These are phyloP conservation scores for Mycena rebaudengoi DNA, from an alignment of 768 basidiomycete species.

Conservation along the genomic window DNA sequence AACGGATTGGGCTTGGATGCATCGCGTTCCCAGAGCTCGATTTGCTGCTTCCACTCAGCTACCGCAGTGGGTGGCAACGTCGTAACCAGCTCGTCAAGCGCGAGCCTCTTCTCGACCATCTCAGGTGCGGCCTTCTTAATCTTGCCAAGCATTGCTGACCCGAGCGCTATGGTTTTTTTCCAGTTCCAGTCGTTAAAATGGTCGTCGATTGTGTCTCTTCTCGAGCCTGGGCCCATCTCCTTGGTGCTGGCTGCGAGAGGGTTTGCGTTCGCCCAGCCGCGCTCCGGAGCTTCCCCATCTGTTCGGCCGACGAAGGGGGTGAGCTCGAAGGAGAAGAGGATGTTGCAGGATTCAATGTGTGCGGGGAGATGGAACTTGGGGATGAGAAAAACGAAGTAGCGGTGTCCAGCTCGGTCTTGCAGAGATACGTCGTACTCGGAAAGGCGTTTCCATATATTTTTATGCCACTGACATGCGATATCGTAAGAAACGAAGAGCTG, in stretches of 20 bases:
- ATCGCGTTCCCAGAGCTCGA: slow-evolving; percentile 20
- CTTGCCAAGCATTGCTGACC: background rate
- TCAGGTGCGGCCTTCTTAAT: background rate
- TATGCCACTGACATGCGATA: slow-evolving; percentile 33
- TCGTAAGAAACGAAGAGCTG: slow-evolving; percentile 35
- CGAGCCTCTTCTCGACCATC: background rate
- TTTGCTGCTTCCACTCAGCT: background rate
- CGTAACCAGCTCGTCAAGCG: background rate
- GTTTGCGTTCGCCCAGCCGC: slow-evolving; percentile 43
- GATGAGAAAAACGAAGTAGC: slow-evolving; percentile 4
- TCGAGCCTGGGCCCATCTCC: slow-evolving; percentile 42
- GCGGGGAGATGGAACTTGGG: slow-evolving; percentile 45
- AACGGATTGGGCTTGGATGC: slow-evolving; percentile 19
- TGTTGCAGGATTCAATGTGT: slow-evolving; percentile 36
- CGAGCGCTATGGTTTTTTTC: background rate
- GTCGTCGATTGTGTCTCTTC: background rate
- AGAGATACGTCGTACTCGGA: slow-evolving; percentile 24
- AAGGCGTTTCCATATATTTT: slow-evolving; percentile 27
- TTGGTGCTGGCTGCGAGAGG: slow-evolving; percentile 39
- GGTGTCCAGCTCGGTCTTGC: background rate
- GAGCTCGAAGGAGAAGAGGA: slow-evolving; percentile 38
- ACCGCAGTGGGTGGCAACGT: slow-evolving; percentile 33
- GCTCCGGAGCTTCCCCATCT: slow-evolving; percentile 43
- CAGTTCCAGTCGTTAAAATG: slow-evolving; percentile 14
- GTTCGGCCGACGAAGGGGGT: slow-evolving; percentile 30